Base-by-base conservation (phyloP, 1,284 basidiomycete genomes). In the Leucoagaricus sp. region DNA sequence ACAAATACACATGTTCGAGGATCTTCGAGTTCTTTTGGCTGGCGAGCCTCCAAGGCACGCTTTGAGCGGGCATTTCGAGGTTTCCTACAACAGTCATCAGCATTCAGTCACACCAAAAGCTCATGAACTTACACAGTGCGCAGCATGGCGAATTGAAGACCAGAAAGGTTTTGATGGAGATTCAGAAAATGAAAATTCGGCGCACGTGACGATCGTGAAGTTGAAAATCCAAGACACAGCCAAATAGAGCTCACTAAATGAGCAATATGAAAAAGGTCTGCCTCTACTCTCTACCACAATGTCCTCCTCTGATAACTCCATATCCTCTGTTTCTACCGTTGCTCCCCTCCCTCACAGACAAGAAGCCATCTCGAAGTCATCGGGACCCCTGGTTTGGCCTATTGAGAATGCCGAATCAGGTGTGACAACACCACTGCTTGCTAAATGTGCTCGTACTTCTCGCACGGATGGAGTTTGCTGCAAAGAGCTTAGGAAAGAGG, bases 41-140 rank as follows among this genome's bases (percentile, higher is more conserved):
- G 91, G 29, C 95, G 83, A 47, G 91, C 91, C 47, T 94, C 92
- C 64, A 97, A 69, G 0, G 86, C 96, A 61, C 97, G 84, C 76
- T 99, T 99, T n/a, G 93, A 92, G 40, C 96, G 87, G 0, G 97
- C 96, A 81, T 97, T 98, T 78, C 93, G 94, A 29, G 96, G 94
- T 80, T 98, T 98, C 73, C 94, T 94, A 33, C n/a, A 15, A 26
- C 23, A n/a, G 38, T 17, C 15, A 15, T 49, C 34, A 46, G 42
- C 38, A 1, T n/a, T 31, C 12, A 13, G 3, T 31, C 19, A 15
- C 29, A 17, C n/a, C 5, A 12, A 34, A 8, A 25, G 31, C 17
- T n/a, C 9, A 21, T 13, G 17, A 13, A 47, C 47, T 42, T 50
- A 54, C 59, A 57, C 55, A 28, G 49, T 48, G 49, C 59, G 55